These are phyloP conservation scores for Spatholobus suberectus DNA, from an alignment of 306 rosid species.

Conservation along the genomic window DNA sequence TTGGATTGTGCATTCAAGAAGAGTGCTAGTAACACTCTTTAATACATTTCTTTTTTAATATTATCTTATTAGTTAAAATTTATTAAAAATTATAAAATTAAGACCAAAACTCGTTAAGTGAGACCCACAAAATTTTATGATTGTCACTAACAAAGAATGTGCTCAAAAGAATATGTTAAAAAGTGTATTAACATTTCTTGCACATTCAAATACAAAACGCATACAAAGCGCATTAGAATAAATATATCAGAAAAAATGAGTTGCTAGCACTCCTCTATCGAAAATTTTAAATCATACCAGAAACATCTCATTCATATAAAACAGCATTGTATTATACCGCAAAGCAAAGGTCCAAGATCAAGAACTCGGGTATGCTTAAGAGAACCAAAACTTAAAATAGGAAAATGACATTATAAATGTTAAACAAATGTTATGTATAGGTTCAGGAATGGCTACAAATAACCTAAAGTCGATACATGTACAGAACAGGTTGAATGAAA, in stretches of 20 bases:
- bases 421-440: constrained; percentile 24
- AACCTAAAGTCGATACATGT: constrained; percentile 22
- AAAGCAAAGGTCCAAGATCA: constrained; percentile 26
- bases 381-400: neutral
- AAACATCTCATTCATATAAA: neutral
- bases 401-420: constrained; percentile 34
- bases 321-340: constrained; percentile 8
- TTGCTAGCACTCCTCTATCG: neutral
- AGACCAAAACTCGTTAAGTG: neutral
- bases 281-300: neutral
- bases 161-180: neutral
- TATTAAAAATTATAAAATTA: neutral
- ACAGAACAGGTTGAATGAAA: neutral
- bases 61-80: neutral
- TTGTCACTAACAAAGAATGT: neutral
- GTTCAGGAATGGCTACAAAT: constrained; percentile 40
- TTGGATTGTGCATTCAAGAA: neutral
- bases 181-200: neutral
- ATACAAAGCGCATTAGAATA: neutral
- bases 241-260: too few species aligned
- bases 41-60: too few species aligned
- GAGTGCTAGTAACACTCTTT: neutral
- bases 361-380: constrained; percentile 19
- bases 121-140: neutral
- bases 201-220: neutral